A percentile compares a stretch with the other conserved stretches of the same genome.
phyloP scores from a whole-genome alignment of 1,284 basidiomycete genomes.

The Pulchroboletus neoregius region DNA sequence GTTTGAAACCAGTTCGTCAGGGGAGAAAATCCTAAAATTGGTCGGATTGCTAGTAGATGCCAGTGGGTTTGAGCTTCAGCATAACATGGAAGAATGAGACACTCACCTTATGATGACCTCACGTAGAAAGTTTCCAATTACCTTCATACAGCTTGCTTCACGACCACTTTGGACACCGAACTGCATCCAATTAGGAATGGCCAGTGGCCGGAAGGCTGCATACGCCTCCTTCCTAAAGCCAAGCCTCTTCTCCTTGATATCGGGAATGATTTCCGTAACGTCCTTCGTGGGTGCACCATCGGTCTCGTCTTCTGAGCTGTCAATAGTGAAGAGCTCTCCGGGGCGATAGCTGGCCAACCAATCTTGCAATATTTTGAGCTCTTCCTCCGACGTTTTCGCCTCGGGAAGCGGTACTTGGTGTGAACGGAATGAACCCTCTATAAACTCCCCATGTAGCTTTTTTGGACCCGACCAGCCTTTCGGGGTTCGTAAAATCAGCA shows the following conservation, averaged over 20 bases:
- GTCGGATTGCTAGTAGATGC: constrained; percentile 54
- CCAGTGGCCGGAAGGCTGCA: constrained; percentile 56
- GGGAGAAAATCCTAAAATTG: constrained; percentile 86
- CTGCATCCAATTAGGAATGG: constrained; percentile 63
- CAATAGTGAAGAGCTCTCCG: constrained; percentile 54
- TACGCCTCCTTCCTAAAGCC: constrained; percentile 68
- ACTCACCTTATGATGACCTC: constrained; percentile 55
- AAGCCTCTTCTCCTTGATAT: constrained; percentile 50
- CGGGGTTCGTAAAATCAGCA: constrained; percentile 78
- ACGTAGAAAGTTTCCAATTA: constrained; percentile 56
- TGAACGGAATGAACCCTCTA: constrained; percentile 74
- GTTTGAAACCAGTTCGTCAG: constrained; percentile 87
- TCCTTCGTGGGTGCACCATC: constrained; percentile 48
- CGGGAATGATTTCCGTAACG: constrained; percentile 58
- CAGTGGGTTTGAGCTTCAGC: not conserved
- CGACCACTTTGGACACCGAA: constrained; percentile 51
- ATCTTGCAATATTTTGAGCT: constrained; percentile 58
- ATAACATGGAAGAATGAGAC: not conserved
- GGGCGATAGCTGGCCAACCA: constrained; percentile 73
- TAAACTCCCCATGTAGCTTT: constrained; percentile 56
- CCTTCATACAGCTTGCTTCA: constrained; percentile 77
- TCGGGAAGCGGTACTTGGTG: constrained; percentile 81
- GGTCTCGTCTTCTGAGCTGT: not conserved
- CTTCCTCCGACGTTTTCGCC: constrained; percentile 58
- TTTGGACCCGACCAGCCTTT: constrained; percentile 78